Evolutionary conservation across 2,329 filamentous ascomycete genomes (phyloP), one percentile per base, ranked within the genome.

Genomic region (Fusarium continuum): DNA sequence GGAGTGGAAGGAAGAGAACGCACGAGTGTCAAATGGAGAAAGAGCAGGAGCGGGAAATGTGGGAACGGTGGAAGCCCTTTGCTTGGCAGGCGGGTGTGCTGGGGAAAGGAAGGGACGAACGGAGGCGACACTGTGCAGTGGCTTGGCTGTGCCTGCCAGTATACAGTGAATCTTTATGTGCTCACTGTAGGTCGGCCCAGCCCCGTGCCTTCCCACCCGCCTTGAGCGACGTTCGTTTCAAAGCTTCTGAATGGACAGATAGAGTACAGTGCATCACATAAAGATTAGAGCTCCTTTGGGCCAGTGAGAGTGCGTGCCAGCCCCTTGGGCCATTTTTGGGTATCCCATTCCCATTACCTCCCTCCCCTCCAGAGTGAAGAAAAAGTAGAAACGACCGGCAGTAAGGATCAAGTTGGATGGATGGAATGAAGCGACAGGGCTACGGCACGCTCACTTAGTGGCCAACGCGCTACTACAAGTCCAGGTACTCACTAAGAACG

Each of bases 1-100:
- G 65, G 74, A 70, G 71, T 70, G 65, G 74, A 70, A 73, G 69
- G 73, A 71, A 53, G 31, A 39, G 55, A 45, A 51, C 41, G 41
- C 62, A 55, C 34, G 58, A 60, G 61, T 59, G 48, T 47, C 58
- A 63, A 70, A 62, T 56, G 57, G 44, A 43, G 48, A 62, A 65
- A 48, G 32, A 54, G 48, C 34, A 43, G 38, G 55, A 41, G 36
- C 54, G 46, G 43, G 19, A 47, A 50, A 59, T 60, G 48, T 61
- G 57, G 57, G 23, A 52, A 39, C 49, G 8, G 25, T 29, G 38
- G 31, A 61, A 40, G 60, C 35, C 46, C 51, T 53, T 59, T 43
- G 56, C 64, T 69, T 65, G 67, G 67, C 65, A 52, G 59, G 62
- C 64, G 58, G 67, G 55, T 68, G 50, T 56, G 62, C 62, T 70